Evolutionary conservation across 371 early-diverging fungal genomes (phyloP).

Genomic region (Apophysomyces sp.): DNA sequence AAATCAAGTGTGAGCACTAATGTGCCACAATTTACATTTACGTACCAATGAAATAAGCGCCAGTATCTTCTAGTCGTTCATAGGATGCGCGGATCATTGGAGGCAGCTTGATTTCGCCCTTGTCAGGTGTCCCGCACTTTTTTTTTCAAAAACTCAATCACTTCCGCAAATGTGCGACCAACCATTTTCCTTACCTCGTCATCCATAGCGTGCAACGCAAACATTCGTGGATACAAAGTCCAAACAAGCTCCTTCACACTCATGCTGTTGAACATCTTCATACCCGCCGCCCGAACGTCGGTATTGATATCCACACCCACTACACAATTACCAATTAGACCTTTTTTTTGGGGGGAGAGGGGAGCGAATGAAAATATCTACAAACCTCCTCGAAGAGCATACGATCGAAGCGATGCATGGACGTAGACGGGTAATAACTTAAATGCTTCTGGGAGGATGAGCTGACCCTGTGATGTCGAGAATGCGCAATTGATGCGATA

Average conservation of each 20-base stretch:
- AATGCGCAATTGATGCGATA: slow-evolving; percentile 94
- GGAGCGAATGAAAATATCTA: slow-evolving; percentile 8
- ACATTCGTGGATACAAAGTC: slow-evolving; percentile 86
- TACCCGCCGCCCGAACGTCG: slow-evolving; percentile 78
- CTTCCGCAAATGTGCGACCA: no score
- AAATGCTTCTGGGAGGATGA: slow-evolving; percentile 95
- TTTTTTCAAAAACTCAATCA: not conserved
- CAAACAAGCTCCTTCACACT: slow-evolving; percentile 73
- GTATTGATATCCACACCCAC: slow-evolving; percentile 63
- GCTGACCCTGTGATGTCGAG: slow-evolving; percentile 88
- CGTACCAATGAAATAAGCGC: slow-evolving; percentile 67
- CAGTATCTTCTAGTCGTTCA: slow-evolving; percentile 70
- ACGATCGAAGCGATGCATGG: slow-evolving; percentile 79
- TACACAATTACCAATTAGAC: not conserved
- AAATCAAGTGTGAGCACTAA: slow-evolving; percentile 16
- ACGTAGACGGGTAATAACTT: slow-evolving; percentile 94
- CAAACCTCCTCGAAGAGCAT: slow-evolving; percentile 70
- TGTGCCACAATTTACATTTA: not conserved
- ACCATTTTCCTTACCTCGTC: slow-evolving; percentile 50
- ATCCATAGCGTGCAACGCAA: slow-evolving; percentile 64
- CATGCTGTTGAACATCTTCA: slow-evolving; percentile 77
- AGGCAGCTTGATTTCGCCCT: slow-evolving; percentile 59
- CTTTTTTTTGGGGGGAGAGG: not conserved
- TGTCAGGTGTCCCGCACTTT: slow-evolving; percentile 37
- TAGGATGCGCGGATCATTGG: slow-evolving; percentile 76